These are phyloP conservation scores for Ustilago loliicola DNA, from an alignment of 1,284 basidiomycete genomes.

Conservation along the genomic window DNA sequence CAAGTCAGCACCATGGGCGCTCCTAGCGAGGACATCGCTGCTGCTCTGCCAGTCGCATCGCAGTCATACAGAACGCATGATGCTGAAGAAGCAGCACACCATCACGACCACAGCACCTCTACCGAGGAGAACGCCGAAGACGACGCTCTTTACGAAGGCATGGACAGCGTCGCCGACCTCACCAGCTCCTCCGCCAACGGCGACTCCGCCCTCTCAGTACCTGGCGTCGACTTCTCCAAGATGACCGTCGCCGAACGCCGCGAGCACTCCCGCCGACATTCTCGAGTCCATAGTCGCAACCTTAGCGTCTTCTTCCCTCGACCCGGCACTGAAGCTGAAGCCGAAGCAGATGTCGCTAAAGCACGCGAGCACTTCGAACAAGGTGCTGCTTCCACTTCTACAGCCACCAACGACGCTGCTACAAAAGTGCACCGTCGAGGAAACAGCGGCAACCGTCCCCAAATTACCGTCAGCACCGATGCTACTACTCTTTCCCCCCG, in stretches of 20 bases:
- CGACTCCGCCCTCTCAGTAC: background rate
- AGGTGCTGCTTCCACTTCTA: slow-evolving; percentile 5
- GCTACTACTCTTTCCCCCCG: slow-evolving; percentile 43
- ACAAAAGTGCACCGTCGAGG: slow-evolving; percentile 36
- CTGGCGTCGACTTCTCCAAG: slow-evolving; percentile 33
- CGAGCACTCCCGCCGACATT: slow-evolving; percentile 65
- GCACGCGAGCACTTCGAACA: slow-evolving; percentile 39
- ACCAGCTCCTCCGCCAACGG: slow-evolving; percentile 9
- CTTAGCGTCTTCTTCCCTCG: slow-evolving; percentile 68
- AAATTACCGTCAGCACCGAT: slow-evolving; percentile 56
- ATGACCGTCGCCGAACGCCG: slow-evolving; percentile 63
- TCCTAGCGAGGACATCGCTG: background rate
- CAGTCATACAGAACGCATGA: background rate
- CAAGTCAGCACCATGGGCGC: slow-evolving; percentile 16
- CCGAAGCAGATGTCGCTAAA: slow-evolving; percentile 49
- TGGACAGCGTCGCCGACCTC: slow-evolving; percentile 47
- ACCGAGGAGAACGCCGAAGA: slow-evolving; percentile 21
- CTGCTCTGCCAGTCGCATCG: background rate
- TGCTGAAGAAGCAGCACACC: background rate
- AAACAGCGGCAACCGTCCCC: slow-evolving; percentile 47
- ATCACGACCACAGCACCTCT: background rate
- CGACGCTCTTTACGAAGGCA: slow-evolving; percentile 42
- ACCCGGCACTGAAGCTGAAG: slow-evolving; percentile 65
- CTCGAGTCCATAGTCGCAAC: slow-evolving; percentile 64
- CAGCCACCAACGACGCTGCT: background rate